A percentile compares a stretch with the other conserved stretches of the same genome.
These are phyloP conservation scores for Sporothrix inflata DNA, from an alignment of 2,329 filamentous ascomycete genomes.

Conservation along the genomic window DNA sequence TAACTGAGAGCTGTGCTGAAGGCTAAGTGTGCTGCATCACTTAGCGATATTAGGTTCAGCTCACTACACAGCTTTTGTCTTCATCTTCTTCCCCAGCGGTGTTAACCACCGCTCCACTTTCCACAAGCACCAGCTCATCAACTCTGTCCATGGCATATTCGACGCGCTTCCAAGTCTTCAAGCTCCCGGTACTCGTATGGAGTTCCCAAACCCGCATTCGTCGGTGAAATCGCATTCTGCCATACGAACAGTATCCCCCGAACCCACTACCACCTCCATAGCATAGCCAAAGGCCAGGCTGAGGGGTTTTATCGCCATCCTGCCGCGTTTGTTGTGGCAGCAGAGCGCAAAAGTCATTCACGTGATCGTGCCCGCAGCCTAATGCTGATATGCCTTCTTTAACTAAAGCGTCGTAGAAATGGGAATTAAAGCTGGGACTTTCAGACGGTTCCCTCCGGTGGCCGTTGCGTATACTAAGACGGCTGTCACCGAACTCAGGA, in stretches of 20 bases:
- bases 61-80: too few species aligned
- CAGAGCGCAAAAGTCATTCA: not conserved
- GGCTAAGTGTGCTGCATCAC: too few species aligned
- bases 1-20: too few species aligned
- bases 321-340: not conserved
- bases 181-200: not conserved
- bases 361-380: not conserved
- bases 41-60: too few species aligned
- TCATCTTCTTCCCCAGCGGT: too few species aligned
- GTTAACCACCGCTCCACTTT: not conserved
- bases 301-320: not conserved
- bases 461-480: not conserved
- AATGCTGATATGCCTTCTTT: not conserved
- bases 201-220: not conserved
- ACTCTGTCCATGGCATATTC: not conserved
- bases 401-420: not conserved
- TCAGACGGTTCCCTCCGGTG: not conserved
- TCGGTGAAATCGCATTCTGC: not conserved
- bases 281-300: not conserved
- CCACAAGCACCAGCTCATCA: not conserved
- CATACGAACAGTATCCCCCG: slow-evolving; percentile 1
- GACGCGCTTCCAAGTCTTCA: not conserved
- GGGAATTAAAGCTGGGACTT: not conserved
- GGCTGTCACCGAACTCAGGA: not conserved
- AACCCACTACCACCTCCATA: not conserved